phyloP scores from a whole-genome alignment of 768 basidiomycete genomes.

The Mycena galericulata region DNA sequence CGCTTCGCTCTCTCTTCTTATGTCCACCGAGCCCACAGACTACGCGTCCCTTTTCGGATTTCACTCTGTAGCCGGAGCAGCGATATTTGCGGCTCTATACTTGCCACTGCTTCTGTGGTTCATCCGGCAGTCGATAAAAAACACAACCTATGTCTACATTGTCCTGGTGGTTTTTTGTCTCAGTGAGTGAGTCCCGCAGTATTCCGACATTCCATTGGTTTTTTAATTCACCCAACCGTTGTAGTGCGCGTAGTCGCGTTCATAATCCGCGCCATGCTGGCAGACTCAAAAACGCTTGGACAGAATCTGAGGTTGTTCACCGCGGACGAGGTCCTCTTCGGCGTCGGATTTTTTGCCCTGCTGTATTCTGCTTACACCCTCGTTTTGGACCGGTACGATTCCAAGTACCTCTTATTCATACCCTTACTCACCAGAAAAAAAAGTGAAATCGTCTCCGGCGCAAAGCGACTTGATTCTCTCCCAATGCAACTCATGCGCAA shows the following conservation, averaged over 20 bases:
- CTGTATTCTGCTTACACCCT: conserved; percentile 56
- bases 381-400: conserved; percentile 32
- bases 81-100: conserved; percentile 52
- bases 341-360: conserved; percentile 58
- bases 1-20: neutral
- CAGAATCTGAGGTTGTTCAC: neutral
- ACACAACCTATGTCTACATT: conserved; percentile 49
- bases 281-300: neutral
- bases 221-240: neutral
- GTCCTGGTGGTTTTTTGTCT: conserved; percentile 52
- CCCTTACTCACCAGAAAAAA: neutral
- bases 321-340: conserved; percentile 50
- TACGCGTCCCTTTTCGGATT: conserved; percentile 50
- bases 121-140: conserved; percentile 43
- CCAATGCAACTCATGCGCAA: conserved; percentile 19
- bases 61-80: conserved; percentile 48
- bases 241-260: conserved; percentile 57
- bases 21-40: conserved; percentile 32
- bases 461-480: neutral
- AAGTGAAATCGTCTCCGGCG: conserved; percentile 2
- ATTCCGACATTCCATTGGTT: neutral
- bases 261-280: conserved; percentile 47
- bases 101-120: conserved; percentile 47
- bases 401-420: no score
- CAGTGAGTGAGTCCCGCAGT: conserved; percentile 42